Evolutionary conservation across 495 filamentous ascomycete genomes (phyloP), one percentile per base, ranked within the genome.

Genomic region (Parathielavia hyrcaniae): DNA sequence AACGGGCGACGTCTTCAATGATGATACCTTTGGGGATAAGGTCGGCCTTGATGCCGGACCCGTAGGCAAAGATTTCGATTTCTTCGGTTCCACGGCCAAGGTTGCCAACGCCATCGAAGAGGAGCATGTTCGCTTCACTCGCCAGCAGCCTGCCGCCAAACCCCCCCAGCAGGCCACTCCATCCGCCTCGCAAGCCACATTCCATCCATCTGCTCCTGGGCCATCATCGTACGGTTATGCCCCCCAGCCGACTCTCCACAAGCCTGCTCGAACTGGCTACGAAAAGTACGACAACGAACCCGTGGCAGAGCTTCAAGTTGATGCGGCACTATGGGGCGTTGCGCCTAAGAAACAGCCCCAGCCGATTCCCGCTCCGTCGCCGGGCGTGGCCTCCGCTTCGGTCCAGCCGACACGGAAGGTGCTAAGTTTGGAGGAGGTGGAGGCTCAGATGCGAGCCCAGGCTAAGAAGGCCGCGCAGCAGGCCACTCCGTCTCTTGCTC

Each of bases 341-440:
- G 80, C 79, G 5, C 75, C 86, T 17, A 86, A 86, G 69, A 81
- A 84, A 64, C 59, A 71, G 1, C 73, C 75, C 32, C 67, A 74
- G 39, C 62, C 69, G n/a, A 32, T 63, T 50, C 63, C 69, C 14
- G 64, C 62, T 43, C 45, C 71, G 52, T 49, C 68, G 20, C 67
- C 69, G 16, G 41, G 69, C 32, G 55, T 68, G 19, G 63, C 69
- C 11, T 39, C 63, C 17, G 63, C 70, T 13, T 58, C 69, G 9
- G 49, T 59, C 4, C 43, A 68, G 34, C 49, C 67, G 20, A 65
- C 77, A n/a, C 85, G 82, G 66, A 96, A 90, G 75, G 88, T 97
- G 79, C 83, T 99, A 86, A 97, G 89, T 64, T 67, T 99, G 58
- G 93, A 97, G 68, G 93, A 97, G 71, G 93, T 99, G 16, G 93